Evolutionary conservation across 1,139 yeast genomes (phyloP), one percentile per base, ranked within the genome.

Genomic region (Blastobotrys aristatus): DNA sequence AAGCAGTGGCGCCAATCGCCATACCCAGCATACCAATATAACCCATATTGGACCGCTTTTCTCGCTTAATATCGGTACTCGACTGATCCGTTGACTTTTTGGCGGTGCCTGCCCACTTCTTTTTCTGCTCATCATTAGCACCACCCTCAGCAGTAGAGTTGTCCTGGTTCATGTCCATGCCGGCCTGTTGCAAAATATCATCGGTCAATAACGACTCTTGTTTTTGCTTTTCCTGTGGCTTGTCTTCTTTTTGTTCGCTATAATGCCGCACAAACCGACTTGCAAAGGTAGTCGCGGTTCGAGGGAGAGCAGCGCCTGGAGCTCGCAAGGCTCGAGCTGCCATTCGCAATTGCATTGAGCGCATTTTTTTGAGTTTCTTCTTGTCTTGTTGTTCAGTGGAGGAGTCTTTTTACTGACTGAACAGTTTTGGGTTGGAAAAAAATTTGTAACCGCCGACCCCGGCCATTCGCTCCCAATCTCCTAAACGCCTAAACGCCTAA

Each of bases 131-230:
- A 14, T 48, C 47, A 31, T 45, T 39, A 21, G 51, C 56, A 35
- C 57, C 22, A 1, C 40, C 52, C 55, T 40, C 18, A 47, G 45
- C 14, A 5, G 35, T 17, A 11, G 31, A 27, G n/a, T 11, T 27
- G 11, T 27, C 13, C 13, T 34, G 53, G 32, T 51, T 54, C 29
- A 56, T 54, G 21, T 66, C 95, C 53, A 89, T 80, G 38, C 96
- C 96, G 8, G 96, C 96, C 61, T 82, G 80, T 27, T 84, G 83
- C 54, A 89, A 74, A 60, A 89, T 60, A 61, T 89, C 96, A 52
- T 89, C 96, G 37, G 85, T 82, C 54, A 89, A 73, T 58, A 89
- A 77, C 24, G 86, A 76, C 57, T 77, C 68, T 37, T 39, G 46
- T 44, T 44, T 37, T 8, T 44, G 44, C 44, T 43, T 36, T 11